These are phyloP conservation scores for Tolypocladium paradoxum DNA, from an alignment of 2,329 filamentous ascomycete genomes.

Conservation along the genomic window DNA sequence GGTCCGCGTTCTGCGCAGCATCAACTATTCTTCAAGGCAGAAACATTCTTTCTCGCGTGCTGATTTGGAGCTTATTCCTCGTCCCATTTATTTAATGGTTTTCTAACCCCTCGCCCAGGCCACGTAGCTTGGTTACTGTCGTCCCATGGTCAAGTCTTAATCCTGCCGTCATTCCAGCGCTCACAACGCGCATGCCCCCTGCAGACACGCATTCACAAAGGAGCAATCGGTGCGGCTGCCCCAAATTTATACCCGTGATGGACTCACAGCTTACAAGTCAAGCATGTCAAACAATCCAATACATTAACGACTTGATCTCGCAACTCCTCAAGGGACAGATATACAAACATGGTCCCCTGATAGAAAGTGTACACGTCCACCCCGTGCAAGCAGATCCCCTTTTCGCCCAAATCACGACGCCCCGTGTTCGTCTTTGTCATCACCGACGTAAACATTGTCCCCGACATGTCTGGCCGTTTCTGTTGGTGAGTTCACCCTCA, in stretches of 20 bases:
- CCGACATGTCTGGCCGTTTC: background rate
- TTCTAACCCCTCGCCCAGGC: too few species aligned
- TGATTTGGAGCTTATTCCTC: too few species aligned
- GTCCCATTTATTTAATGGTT: too few species aligned
- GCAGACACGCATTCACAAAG: too few species aligned
- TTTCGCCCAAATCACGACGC: background rate
- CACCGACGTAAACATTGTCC: background rate
- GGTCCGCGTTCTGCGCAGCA: too few species aligned
- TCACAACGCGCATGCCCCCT: too few species aligned
- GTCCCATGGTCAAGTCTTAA: too few species aligned
- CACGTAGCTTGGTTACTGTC: too few species aligned
- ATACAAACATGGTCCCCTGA: background rate
- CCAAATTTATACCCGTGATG: background rate
- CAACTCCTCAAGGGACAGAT: background rate
- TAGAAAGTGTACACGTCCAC: background rate
- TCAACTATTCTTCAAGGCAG: too few species aligned
- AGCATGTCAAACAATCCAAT: background rate
- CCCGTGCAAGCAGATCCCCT: background rate
- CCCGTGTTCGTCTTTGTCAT: background rate
- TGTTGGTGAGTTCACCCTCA: background rate
- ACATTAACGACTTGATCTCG: background rate
- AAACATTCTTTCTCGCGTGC: too few species aligned
- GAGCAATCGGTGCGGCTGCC: too few species aligned
- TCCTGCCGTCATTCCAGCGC: too few species aligned
- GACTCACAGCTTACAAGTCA: background rate